Base-by-base conservation (phyloP, 1,284 basidiomycete genomes). In the Microbotryomycetes sp. region DNA sequence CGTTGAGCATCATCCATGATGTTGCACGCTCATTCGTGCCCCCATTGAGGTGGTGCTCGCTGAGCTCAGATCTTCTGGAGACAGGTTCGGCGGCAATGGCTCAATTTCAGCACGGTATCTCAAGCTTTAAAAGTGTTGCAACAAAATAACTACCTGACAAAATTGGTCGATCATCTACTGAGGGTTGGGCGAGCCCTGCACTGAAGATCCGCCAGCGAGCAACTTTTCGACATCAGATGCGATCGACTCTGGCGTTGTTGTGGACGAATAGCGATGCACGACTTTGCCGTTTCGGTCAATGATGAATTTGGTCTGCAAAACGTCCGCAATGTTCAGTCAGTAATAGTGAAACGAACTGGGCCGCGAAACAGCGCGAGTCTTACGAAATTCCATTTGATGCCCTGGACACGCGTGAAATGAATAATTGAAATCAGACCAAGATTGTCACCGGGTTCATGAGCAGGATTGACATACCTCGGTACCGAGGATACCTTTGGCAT, bases 311-410 rank as follows among this genome's bases (percentile, higher is more conserved):
- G 30, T 50, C 23, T 25, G 58, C 12, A 22, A 16, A 29, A 16
- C 22, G 26, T 32, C 6, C 22, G 42, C 29, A n/a, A 3, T 25
- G 23, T 22, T 16, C 42, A 51, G 15, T 54, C 14, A 55, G 23
- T 28, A 29, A n/a, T 4, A 26, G 31, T 3, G 9, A 15, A 54
- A 23, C n/a, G 14, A 26, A 32, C 22, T 4, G 22, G 19, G 32
- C 15, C 19, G 9, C 7, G 30, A 30, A 3, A 28, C 19, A 29
- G 32, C 19, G 30, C 57, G 59, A 49, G 55, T 74, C 70, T 71
- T n/a, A n/a, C 75, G 48, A 77, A 77, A 74, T 77, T 76, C 75
- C 76, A 77, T 64, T 74, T 73, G 67, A 77, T 76, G 53, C 65
- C 64, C 58, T 66, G 65, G 28, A 67, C 66, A 54, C 70, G 71